Percentiles rank a stretch among this genome's conserved stretches.
These are phyloP conservation scores for Sinapis alba DNA, from an alignment of 441 rosid species.

Conservation along the genomic window DNA sequence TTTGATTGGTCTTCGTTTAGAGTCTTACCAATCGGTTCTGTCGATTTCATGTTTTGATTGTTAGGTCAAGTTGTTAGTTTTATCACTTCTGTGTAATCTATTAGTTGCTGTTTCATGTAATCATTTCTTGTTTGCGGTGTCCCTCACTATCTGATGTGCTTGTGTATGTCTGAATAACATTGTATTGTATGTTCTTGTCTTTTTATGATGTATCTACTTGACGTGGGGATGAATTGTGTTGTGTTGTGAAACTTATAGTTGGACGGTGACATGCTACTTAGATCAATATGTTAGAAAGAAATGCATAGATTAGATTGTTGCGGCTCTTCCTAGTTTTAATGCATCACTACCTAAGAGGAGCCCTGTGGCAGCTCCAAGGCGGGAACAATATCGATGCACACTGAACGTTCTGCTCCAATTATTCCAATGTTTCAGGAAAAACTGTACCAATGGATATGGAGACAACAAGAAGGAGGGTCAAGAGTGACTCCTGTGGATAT, in stretches of 20 bases:
- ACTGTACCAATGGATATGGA: constrained; percentile 85
- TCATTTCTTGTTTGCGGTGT: background rate
- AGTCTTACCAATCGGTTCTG: background rate
- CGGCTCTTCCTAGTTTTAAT: background rate
- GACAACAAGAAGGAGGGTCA: constrained; percentile 85
- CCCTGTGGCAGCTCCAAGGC: too few relatives aligned
- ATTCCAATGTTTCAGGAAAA: constrained; percentile 59
- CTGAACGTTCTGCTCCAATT: background rate
- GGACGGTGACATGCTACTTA: too few relatives aligned
- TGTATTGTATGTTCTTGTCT: constrained; percentile 2
- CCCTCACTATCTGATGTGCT: background rate
- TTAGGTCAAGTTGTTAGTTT: background rate
- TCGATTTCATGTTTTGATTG: background rate
- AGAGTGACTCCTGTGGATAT: constrained; percentile 73
- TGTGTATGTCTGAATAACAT: constrained; percentile 1
- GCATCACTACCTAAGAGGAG: background rate
- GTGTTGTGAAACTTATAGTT: background rate
- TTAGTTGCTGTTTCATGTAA: background rate
- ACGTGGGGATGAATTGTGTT: background rate
- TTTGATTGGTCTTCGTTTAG: background rate
- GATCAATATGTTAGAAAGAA: too few relatives aligned
- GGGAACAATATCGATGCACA: background rate
- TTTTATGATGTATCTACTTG: background rate
- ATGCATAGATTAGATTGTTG: background rate
- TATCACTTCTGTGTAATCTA: background rate